Evolutionary conservation across 1,139 yeast genomes (phyloP), one percentile per base, ranked within the genome.

Genomic region (Debaryomycetaceae sp.): DNA sequence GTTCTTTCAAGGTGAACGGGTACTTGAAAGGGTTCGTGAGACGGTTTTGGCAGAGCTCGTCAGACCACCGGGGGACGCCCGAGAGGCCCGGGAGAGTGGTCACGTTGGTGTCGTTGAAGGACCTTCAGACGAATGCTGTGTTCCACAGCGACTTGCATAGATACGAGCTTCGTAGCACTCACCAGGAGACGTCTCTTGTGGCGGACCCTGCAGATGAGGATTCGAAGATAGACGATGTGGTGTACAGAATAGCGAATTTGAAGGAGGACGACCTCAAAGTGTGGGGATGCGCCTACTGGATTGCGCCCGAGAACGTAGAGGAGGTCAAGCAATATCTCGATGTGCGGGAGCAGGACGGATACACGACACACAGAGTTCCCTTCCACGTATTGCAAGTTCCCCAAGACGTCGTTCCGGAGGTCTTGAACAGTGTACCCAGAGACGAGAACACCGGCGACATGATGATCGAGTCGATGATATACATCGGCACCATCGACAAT

Each of bases 41-140:
- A 23, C 68, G 97, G 44, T 91, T 91, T 60, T 91, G 97, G 97
- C 97, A 90, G 64, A 80, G 88, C 37, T 84, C 95, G 6, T 80
- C 84, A 20, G 98, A 91, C 62, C 97, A 91, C 61, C 67, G 98
- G 44, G 98, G 98, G 0, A 87, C 96, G 0, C 89, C 89, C 0
- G 87, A 80, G 45, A 62, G 68, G 7, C 96, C 96, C 0, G 98
- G 98, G 1, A 66, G 97, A 39, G 97, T 91, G 1, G 96, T 81
- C 2, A 91, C 97, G 0, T 70, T 91, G 40, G 69, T 91, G 0
- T 79, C 86, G 45, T 62, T 77, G 52, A 65, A 75, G 37, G 80
- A 85, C 56, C 70, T 89, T 56, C 69, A 68, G 42, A 38, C 53
- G 39, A 48, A 74, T 57, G 47, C 58, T 14, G 52, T 66, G 45